These are phyloP conservation scores for Metschnikowia kofuensis DNA, from an alignment of 805 yeast genomes.

Conservation along the genomic window DNA sequence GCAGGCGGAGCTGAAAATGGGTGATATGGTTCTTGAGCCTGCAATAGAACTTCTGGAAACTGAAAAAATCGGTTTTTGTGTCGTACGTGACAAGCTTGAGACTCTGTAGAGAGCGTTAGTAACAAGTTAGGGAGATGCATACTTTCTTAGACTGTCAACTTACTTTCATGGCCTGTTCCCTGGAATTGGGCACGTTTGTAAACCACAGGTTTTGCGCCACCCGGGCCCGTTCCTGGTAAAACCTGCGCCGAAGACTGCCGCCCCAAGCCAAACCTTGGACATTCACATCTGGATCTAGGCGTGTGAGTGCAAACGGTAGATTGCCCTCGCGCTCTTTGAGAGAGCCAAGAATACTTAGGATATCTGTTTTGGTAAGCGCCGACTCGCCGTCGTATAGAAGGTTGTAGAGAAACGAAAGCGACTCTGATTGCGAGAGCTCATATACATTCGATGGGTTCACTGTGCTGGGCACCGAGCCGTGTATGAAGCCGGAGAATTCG, in stretches of 20 bases:
- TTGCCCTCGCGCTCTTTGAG: constrained; percentile 35
- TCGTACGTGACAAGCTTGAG: constrained; percentile 17
- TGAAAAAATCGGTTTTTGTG: constrained; percentile 34
- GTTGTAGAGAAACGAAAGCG: constrained; percentile 39
- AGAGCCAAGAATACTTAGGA: constrained; percentile 32
- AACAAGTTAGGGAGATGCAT: constrained; percentile 1
- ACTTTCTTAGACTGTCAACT: constrained; percentile 16
- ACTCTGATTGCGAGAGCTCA: constrained; percentile 40
- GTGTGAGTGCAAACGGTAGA: constrained; percentile 26
- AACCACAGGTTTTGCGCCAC: constrained; percentile 38
- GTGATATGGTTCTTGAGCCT: constrained; percentile 47
- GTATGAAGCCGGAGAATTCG: constrained; percentile 5
- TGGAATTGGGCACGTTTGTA: constrained; percentile 34
- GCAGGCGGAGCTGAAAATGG: constrained; percentile 57
- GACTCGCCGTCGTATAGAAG: constrained; percentile 37
- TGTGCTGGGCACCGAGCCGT: constrained; percentile 1
- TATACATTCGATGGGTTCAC: constrained; percentile 26
- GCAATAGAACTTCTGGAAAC: constrained; percentile 38
- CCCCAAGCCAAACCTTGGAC: constrained; percentile 40
- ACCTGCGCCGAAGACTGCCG: constrained; percentile 28
- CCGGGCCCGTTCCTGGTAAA: constrained; percentile 31
- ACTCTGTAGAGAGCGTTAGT: constrained; percentile 25
- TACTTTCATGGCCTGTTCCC: constrained; percentile 34
- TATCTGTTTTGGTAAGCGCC: constrained; percentile 32
- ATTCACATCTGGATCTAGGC: constrained; percentile 17